Base-by-base conservation (phyloP, 495 filamentous ascomycete species). In the Chlorociboria aeruginascens region DNA sequence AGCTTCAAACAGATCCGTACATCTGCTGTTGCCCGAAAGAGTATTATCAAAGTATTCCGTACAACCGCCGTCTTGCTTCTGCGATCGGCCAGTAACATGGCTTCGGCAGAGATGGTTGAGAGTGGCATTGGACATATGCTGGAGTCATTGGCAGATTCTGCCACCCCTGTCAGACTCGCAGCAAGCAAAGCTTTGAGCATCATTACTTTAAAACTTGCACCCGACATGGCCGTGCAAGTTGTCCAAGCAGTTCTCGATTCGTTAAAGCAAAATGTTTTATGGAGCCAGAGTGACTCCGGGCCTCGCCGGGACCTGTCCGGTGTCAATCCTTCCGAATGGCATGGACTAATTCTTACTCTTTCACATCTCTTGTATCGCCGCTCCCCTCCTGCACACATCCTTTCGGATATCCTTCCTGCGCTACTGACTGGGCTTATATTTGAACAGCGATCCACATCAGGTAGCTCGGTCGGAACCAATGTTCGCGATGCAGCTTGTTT, bases 401-500 rank as follows among this genome's bases (percentile, higher is more conserved):
- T 96, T 6, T 66, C 76, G 0, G 73, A 81, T 31, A 81, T 92
- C 36, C 66, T 93, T 0, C 77, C 79, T 42, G 74, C 79, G 1
- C 71, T 96, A 37, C 59, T 88, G 1, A 69, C 78, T 45, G 87
- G 85, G 0, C 71, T 96, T 37, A 75, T 74, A 8, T 99, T 96
- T 54, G 89, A 96, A 61, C 84, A 90, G 58, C 74, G 87, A 38
- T 83, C 80, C 28, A 68, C 85, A 0, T 85, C 83, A 13, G 93
- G 94, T 8, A 75, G 70, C 8, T 86, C 88, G 3, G 67, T 87
- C n/a, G 93, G 93, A 8, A 80, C 83, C 0, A 95, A 90, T 55
- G 93, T 97, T n/a, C 76, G 92, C 45, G 92, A 99, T 68, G 93
- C 93, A 4, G 86, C 92, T 2, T 93, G 86, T 61, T 96, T 96